These are phyloP conservation scores for Allomyces macrogynus DNA, from an alignment of 192 early-diverging fungal genomes.

Conservation along the genomic window DNA sequence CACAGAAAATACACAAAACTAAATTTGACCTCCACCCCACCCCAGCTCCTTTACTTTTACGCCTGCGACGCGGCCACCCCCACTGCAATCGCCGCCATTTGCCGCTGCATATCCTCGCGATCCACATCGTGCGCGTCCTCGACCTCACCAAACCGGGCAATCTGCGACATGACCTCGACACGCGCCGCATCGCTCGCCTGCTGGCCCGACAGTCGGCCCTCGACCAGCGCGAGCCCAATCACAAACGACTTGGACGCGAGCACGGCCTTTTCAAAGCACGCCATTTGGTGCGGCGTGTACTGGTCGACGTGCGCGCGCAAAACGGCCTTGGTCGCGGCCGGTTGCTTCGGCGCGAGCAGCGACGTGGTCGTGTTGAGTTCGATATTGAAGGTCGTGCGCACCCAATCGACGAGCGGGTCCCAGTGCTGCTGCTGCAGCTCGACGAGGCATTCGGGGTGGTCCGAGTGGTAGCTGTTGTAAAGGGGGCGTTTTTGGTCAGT, in stretches of 20 bases:
- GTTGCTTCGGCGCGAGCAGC: constrained; percentile 48
- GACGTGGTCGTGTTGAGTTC: constrained; percentile 49
- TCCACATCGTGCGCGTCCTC: constrained; percentile 68
- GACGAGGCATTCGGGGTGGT: constrained; percentile 54
- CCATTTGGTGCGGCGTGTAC: constrained; percentile 50
- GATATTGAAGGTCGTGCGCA: constrained; percentile 36
- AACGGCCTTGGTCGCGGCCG: constrained; percentile 27
- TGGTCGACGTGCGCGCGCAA: constrained; percentile 29
- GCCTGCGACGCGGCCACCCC: background rate
- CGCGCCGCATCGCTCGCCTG: constrained; percentile 55
- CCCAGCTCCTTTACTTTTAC: too few relatives aligned
- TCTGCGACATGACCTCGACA: constrained; percentile 72
- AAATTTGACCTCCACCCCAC: too few relatives aligned
- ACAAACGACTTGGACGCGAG: constrained; percentile 78
- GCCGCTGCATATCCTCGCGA: constrained; percentile 26
- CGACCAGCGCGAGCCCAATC: constrained; percentile 69
- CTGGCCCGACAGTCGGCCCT: constrained; percentile 49
- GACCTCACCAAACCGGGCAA: constrained; percentile 74
- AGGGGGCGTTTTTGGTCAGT: too few relatives aligned
- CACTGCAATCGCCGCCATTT: constrained; percentile 2
- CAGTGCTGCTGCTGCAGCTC: constrained; percentile 58
- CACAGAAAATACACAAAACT: too few relatives aligned
- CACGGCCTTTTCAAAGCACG: constrained; percentile 70
- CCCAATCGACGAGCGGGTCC: constrained; percentile 60
- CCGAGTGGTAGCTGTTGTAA: constrained; percentile 42